A percentile compares a stretch with the other conserved stretches of the same genome.
phyloP scores from a whole-genome alignment of 129 eudicot genomes.

The Ambrosia artemisiifolia region DNA sequence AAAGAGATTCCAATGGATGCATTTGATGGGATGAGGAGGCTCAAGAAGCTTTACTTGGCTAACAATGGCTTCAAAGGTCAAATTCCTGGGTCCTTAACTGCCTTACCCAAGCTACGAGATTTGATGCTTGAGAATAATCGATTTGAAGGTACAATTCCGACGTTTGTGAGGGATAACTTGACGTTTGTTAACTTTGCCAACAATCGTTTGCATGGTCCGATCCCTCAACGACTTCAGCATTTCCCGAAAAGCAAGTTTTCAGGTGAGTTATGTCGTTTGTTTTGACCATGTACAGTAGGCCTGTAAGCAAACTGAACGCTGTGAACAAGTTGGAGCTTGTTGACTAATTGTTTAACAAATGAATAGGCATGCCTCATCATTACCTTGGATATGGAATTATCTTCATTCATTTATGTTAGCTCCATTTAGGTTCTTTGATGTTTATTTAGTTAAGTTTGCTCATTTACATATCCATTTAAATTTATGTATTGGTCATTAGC shows the following conservation, averaged over 20 bases:
- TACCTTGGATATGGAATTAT: too few species aligned
- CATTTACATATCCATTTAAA: too few species aligned
- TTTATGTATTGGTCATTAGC: too few species aligned
- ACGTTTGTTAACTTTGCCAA: conserved; percentile 43
- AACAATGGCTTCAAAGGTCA: conserved; percentile 46
- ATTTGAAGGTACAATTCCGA: conserved; percentile 58
- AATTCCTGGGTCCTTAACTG: conserved; percentile 50
- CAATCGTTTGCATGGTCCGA: conserved; percentile 52
- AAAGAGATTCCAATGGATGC: conserved; percentile 41
- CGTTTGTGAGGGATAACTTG: conserved; percentile 29
- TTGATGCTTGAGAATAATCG: conserved; percentile 50
- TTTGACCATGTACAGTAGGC: background rate
- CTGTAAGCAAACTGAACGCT: too few species aligned
- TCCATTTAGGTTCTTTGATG: too few species aligned
- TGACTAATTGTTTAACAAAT: too few species aligned
- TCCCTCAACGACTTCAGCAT: conserved; percentile 48
- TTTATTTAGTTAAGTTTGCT: too few species aligned
- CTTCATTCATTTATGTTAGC: too few species aligned
- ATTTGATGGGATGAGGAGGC: conserved; percentile 49
- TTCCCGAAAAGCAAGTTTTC: conserved; percentile 38
- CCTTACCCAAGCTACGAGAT: conserved; percentile 54
- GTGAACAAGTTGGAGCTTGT: too few species aligned
- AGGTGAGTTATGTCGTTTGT: conserved; percentile 35
- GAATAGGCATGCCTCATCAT: too few species aligned
- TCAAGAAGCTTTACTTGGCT: conserved; percentile 62